phyloP scores from a whole-genome alignment of 257 asterid species.

The Cruciata laevipes region DNA sequence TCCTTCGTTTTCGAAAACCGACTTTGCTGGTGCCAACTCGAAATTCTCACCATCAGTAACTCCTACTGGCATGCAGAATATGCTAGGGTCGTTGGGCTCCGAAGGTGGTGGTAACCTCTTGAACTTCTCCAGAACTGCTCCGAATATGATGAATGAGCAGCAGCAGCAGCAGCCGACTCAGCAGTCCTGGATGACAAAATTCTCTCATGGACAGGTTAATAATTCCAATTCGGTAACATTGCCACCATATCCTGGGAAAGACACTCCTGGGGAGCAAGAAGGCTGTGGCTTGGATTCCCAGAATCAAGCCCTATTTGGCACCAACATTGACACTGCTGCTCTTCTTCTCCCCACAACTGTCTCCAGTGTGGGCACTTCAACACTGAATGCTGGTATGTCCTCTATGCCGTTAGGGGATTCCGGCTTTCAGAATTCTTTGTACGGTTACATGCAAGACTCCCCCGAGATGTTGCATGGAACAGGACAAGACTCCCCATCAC shows the following conservation, averaged over 20 bases:
- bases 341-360: conserved; percentile 68
- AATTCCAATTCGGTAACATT: conserved; percentile 40
- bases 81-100: conserved; percentile 58
- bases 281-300: conserved; percentile 47
- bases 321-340: conserved; percentile 56
- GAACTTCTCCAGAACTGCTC: conserved; percentile 53
- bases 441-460: conserved; percentile 63
- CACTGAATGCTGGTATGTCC: conserved; percentile 56
- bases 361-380: conserved; percentile 42
- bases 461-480: conserved; percentile 56
- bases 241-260: conserved; percentile 55
- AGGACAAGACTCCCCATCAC: conserved; percentile 59
- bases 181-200: conserved; percentile 60
- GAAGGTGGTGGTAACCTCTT: conserved; percentile 61
- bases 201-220: conserved; percentile 36
- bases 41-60: conserved; percentile 41
- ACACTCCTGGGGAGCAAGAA: conserved; percentile 50
- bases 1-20: conserved; percentile 58
- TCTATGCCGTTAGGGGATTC: conserved; percentile 54
- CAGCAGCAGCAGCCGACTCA: conserved; percentile 41
- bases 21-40: conserved; percentile 41
- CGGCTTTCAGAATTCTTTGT: conserved; percentile 58
- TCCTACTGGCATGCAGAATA: conserved; percentile 55
- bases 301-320: conserved; percentile 57
- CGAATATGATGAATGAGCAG: conserved; percentile 47